Evolutionary conservation across 345 rosid genomes (phyloP).

Genomic region (Diplotaxis tenuifolia): DNA sequence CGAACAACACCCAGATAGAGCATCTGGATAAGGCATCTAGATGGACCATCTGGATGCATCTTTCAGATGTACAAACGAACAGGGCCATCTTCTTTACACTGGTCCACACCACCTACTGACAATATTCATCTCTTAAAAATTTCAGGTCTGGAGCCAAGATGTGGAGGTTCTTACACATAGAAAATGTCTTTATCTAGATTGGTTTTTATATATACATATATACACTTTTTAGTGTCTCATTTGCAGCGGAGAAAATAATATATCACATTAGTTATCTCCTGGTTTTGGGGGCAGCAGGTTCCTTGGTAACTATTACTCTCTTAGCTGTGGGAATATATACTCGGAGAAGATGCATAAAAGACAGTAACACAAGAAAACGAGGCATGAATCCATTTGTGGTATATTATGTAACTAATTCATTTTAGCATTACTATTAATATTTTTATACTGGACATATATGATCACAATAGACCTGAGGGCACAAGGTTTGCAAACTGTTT

Average conservation of each 20-base stretch:
- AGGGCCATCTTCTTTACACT: not conserved
- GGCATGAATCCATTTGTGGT: too few species aligned
- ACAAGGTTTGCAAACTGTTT: constrained; percentile 8
- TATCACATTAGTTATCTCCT: not conserved
- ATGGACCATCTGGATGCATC: too few species aligned
- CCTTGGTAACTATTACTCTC: not conserved
- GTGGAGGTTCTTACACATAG: not conserved
- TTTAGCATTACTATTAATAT: not conserved
- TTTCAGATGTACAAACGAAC: too few species aligned
- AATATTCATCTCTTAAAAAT: not conserved
- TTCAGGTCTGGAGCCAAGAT: constrained; percentile 2
- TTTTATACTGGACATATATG: not conserved
- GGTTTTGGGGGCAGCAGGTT: not conserved
- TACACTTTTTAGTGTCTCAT: not conserved
- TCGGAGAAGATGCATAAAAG: constrained; percentile 18
- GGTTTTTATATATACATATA: not conserved
- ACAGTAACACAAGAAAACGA: not conserved
- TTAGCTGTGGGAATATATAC: constrained; percentile 14
- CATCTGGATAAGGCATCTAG: too few species aligned
- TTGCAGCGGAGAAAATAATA: not conserved
- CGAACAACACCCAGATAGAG: too few species aligned
- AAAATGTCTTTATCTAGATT: not conserved
- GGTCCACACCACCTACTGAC: not conserved
- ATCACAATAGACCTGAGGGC: constrained; percentile 6
- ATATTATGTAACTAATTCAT: too few species aligned